Evolutionary conservation across 2,329 filamentous ascomycete genomes (phyloP), one percentile per base, ranked within the genome.

Genomic region (Phaeophleospora eucalypticola): DNA sequence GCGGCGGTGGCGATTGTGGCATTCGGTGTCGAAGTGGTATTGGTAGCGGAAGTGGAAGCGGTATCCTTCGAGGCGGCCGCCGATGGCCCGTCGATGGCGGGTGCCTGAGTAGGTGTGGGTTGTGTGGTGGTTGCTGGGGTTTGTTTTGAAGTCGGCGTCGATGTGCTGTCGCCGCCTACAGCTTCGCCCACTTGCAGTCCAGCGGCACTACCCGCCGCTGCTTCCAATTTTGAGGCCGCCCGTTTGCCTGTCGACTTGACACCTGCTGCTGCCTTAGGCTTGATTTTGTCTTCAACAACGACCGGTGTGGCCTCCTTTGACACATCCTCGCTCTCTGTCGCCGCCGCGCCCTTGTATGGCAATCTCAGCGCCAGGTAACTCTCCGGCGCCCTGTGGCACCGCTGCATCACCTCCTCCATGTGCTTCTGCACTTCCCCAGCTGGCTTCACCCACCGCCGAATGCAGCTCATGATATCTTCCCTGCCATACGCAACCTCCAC

Each of bases 331-430:
- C 39, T 51, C 36, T 48, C 52, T 12, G 52, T 52, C 7, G 12
- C 42, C 14, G 38, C 46, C 17, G 50, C 49, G 15, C 58, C 55
- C 34, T 63, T 66, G 46, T 62, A 47, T 2, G 80, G 80, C 40
- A 83, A 62, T 40, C 76, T 72, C 44, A 81, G 68, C 1, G 79
- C 78, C 7, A 83, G 67, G 59, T 75, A 77, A 4, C 75, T 74
- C 46, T 75, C 72, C 3, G 78, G 76, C 0, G 78, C 78, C 14
- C 77, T 69, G 50, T 74, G 72, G 42, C 77, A 77, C 3, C 73
- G 73, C 53, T 77, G 73, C 70, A 84, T 82, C 12, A 78, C 65
- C 17, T 74, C 71, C 46, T 78, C 73, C 78, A 81, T 80, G 54
- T 77, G 72, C 51, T 71, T 71, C 49, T 73, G 69, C 3, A 78